Base-by-base conservation (phyloP, 768 basidiomycete species). In the Suillus ampliporus region DNA sequence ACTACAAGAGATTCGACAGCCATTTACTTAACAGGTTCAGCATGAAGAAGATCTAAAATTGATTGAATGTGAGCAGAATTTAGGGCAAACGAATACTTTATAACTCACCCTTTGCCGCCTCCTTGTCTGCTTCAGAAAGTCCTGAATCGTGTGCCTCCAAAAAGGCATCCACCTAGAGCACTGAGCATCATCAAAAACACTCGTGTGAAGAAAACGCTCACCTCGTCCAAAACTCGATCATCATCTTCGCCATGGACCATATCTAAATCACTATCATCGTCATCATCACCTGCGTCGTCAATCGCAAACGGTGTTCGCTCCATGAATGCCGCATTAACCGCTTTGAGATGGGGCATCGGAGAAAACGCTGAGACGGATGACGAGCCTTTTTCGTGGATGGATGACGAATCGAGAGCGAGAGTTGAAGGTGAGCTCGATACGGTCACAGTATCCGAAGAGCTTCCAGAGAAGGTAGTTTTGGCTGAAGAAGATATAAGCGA, bases 281-380 rank as follows among this genome's bases (percentile, higher is more conserved):
- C 91, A 61, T 90, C 90, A 66, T 94, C 92, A 58, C 88, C 90
- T 4, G 89, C 93, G 75, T 95, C 94, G 71, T 99, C 97, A 63
- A 99, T 97, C n/a, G 94, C 94, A 73, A 99, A 99, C 66, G 91
- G 90, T 28, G 94, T 95, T 47, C 97, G 82, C 73, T 97, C 92
- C 90, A 96, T 90, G 51, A 94, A 81, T 35, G 92, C 92, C 37
- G 90, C 90, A 65, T 86, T 91, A 57, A 90, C 92, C 0, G 88
- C 89, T 68, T 89, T 82, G 53, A 93, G 80, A 79, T 91, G 84
- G 7, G 89, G 84, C 72, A 87, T 80, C 23, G 88, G 84, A 28
- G 86, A 84, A 48, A 84, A 79, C 31, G 31, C 60, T 14, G 58
- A 72, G 58, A 57, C n/a, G 64, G 65, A 71, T 77, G 78, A 44